These are phyloP conservation scores for Ampelocalamus luodianensis DNA, from an alignment of 176 grass and related monocot genomes.

Conservation along the genomic window DNA sequence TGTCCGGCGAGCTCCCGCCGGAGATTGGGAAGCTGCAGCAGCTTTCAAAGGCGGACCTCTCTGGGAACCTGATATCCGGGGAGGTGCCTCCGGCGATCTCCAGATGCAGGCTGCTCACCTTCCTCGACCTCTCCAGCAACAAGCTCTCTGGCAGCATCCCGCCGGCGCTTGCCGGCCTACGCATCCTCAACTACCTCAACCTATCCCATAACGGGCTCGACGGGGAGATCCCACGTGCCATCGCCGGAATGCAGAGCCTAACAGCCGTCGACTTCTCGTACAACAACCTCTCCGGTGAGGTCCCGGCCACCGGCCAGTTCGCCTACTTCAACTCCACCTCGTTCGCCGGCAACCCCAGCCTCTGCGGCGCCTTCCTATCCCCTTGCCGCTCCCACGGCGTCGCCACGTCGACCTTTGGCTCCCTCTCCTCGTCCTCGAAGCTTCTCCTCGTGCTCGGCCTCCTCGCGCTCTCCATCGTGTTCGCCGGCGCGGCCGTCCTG, in stretches of 20 bases:
- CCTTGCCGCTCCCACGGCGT: conserved; percentile 53
- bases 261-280: conserved; percentile 89
- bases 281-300: conserved; percentile 76
- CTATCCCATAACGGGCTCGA: conserved; percentile 69
- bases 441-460: conserved; percentile 78
- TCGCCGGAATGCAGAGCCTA: conserved; percentile 90
- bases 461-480: conserved; percentile 74
- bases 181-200: conserved; percentile 92
- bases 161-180: conserved; percentile 48
- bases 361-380: conserved; percentile 67
- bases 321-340: conserved; percentile 89
- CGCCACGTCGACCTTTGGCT: conserved; percentile 40
- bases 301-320: conserved; percentile 74
- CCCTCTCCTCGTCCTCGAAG: conserved; percentile 64
- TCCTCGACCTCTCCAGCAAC: conserved; percentile 78
- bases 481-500: conserved; percentile 71
- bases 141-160: conserved; percentile 71
- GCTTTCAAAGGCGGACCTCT: conserved; percentile 78
- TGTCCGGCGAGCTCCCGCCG: conserved; percentile 62
- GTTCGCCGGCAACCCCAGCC: conserved; percentile 68
- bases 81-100: conserved; percentile 63
- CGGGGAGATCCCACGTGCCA: conserved; percentile 64
- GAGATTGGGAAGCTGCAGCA: conserved; percentile 68
- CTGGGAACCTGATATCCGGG: conserved; percentile 61
- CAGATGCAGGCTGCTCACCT: conserved; percentile 65